phyloP scores from a whole-genome alignment of 768 basidiomycete genomes.

The Xerocomus spinulosus region DNA sequence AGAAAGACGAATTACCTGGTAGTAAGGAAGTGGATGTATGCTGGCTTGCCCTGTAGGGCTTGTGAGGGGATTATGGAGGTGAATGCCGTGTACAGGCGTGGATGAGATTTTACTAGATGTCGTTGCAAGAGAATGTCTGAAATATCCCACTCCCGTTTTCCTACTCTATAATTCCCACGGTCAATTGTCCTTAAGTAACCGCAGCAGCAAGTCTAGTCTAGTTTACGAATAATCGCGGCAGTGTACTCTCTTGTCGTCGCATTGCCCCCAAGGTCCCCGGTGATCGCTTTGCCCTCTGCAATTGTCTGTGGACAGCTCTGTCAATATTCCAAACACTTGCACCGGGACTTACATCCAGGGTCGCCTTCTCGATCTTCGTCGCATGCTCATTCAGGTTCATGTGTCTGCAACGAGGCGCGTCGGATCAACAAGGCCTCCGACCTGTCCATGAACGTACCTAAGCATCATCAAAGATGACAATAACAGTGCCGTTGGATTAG shows the following conservation, averaged over 20 bases:
- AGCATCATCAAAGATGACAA: slow-evolving; percentile 98
- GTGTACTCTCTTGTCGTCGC: slow-evolving; percentile 89
- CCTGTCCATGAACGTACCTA: slow-evolving; percentile 48
- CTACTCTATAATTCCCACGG: slow-evolving; percentile 25
- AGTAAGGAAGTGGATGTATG: slow-evolving; percentile 38
- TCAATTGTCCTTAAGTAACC: neutral
- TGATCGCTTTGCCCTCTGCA: slow-evolving; percentile 92
- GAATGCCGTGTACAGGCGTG: slow-evolving; percentile 53
- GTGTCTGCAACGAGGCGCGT: slow-evolving; percentile 52
- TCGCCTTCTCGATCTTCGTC: slow-evolving; percentile 86
- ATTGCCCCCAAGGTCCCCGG: slow-evolving; percentile 93
- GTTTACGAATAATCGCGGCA: slow-evolving; percentile 74
- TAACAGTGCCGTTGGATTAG: slow-evolving; percentile 98
- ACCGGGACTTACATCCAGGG: slow-evolving; percentile 65
- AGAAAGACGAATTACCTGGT: slow-evolving; percentile 37
- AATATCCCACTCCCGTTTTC: slow-evolving; percentile 14
- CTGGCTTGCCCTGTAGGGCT: slow-evolving; percentile 87
- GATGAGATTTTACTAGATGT: slow-evolving; percentile 42
- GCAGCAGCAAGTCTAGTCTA: slow-evolving; percentile 36
- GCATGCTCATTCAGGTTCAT: slow-evolving; percentile 88
- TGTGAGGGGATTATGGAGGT: slow-evolving; percentile 63
- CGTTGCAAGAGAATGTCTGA: slow-evolving; percentile 32
- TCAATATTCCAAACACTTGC: slow-evolving; percentile 3
- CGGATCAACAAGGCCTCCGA: slow-evolving; percentile 18
- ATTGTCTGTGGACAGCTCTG: slow-evolving; percentile 62